Percentiles rank a stretch among this genome's conserved stretches.
phyloP scores from a whole-genome alignment of 2,329 filamentous ascomycete species.

The Trichophyton verrucosum region DNA sequence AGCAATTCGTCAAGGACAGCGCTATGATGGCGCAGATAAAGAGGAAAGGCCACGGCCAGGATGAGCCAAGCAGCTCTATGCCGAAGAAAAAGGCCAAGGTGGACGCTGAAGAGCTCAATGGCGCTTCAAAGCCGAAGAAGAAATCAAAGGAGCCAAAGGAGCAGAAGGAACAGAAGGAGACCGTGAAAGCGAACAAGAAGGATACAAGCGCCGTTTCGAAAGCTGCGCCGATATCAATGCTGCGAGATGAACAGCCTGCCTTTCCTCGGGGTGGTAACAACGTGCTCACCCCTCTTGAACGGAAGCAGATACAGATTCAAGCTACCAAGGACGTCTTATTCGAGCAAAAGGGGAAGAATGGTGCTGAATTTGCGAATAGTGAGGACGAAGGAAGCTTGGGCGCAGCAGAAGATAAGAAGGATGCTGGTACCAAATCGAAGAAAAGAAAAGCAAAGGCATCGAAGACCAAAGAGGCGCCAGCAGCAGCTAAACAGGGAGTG shows the following conservation, averaged over 20 bases:
- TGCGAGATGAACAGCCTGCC: slow-evolving; percentile 67
- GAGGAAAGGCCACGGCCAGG: slow-evolving; percentile 32
- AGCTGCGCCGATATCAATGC: slow-evolving; percentile 28
- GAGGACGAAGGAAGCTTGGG: slow-evolving; percentile 15
- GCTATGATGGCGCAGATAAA: slow-evolving; percentile 34
- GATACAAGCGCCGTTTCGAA: slow-evolving; percentile 9
- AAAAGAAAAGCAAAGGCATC: slow-evolving; percentile 26
- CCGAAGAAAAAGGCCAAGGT: slow-evolving; percentile 25
- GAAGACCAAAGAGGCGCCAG: slow-evolving; percentile 40
- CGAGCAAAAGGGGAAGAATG: slow-evolving; percentile 57
- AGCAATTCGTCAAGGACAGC: not conserved
- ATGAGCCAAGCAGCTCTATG: slow-evolving; percentile 25
- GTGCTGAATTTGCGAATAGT: slow-evolving; percentile 32
- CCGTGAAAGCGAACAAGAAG: not conserved
- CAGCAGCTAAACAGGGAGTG: slow-evolving; percentile 42
- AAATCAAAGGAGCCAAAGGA: slow-evolving; percentile 13
- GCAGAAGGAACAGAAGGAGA: slow-evolving; percentile 11
- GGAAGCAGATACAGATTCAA: slow-evolving; percentile 91
- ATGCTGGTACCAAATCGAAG: slow-evolving; percentile 29
- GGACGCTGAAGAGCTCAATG: slow-evolving; percentile 17
- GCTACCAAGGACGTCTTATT: slow-evolving; percentile 85
- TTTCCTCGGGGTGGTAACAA: slow-evolving; percentile 90
- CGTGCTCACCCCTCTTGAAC: slow-evolving; percentile 80
- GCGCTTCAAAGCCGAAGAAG: slow-evolving; percentile 13
- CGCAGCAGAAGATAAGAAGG: slow-evolving; percentile 27